Evolutionary conservation across 208 protist species (phyloP).

Genomic region (Leishmania braziliensis): DNA sequence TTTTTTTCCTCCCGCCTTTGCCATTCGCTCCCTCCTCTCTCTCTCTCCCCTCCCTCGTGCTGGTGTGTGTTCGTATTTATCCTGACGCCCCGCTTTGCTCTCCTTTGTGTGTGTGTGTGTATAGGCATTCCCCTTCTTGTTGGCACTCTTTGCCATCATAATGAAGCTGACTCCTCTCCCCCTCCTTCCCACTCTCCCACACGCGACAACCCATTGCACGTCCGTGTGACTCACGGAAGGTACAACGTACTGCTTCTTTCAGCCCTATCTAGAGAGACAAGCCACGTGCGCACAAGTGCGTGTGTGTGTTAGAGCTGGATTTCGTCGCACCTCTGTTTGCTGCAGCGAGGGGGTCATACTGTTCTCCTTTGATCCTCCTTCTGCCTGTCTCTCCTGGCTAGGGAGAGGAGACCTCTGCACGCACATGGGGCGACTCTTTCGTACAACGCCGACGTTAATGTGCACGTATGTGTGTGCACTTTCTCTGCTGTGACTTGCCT

Average conservation of each 20-base stretch:
- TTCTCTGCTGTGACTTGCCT: background rate
- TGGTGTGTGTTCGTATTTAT: background rate
- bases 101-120: background rate
- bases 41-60: background rate
- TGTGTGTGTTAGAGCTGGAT: background rate
- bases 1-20: background rate
- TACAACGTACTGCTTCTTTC: background rate
- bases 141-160: background rate
- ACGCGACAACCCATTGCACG: background rate
- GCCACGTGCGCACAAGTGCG: background rate
- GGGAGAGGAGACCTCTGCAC: background rate
- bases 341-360: background rate
- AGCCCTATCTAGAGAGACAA: background rate
- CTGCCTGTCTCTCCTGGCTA: background rate
- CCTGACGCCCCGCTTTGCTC: background rate
- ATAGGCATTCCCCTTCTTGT: too few relatives aligned
- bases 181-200: background rate
- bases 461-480: too few relatives aligned
- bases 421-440: background rate
- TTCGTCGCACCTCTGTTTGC: background rate
- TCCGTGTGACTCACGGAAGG: background rate
- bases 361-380: background rate
- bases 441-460: background rate
- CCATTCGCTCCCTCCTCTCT: background rate
- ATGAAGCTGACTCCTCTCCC: background rate